Base-by-base conservation (phyloP, 192 early-diverging fungal genomes). In the Coemansia sp. region DNA sequence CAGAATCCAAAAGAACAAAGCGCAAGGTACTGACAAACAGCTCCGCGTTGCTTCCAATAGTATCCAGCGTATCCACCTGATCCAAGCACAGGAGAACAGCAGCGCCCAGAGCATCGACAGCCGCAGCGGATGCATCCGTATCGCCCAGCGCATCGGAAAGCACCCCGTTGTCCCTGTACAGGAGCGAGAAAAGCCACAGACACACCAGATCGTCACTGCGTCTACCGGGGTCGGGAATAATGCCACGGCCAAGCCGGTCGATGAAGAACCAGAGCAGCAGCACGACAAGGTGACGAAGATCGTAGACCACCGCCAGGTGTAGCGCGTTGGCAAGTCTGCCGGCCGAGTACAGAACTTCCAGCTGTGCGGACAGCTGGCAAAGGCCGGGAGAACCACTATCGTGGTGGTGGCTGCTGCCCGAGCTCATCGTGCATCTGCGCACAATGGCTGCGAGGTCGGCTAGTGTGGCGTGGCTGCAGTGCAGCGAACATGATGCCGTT, bases 231-330 rank as follows among this genome's bases (percentile, higher is more conserved):
- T n/a, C 15, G n/a, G n/a, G 19, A 18, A 16, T n/a, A 26, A 36
- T 62, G 13, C 15, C 51, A 13, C 51, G 51, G 51, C 21, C 19
- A 54, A 12, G 21, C 1, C 22, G 51, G 51, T 54, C 51, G 21
- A 54, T 18, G 36, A 81, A 46, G 7, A 19, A 46, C 56, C 71
- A 73, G 9, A 61, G 41, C 37, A 81, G 52, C 8, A 76, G 39
- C 1, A 43, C 47, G 10, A 71, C 48, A 4, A 67, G 70, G 0
- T 65, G 74, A 3, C 65, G 71, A 36, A 72, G 16, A 36, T 63
- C 71, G 39, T 82, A 82, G 52, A 61, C 70, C 2, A 47, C 49
- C 5, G 79, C 79, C 19, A 73, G 41, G 6, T 64, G 71, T 8
- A 76, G 59, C 2, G 69, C 41, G 12, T 37, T n/a, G 40, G 49